Evolutionary conservation across 306 rosid species (phyloP).

Genomic region (Sicyos baderoa): DNA sequence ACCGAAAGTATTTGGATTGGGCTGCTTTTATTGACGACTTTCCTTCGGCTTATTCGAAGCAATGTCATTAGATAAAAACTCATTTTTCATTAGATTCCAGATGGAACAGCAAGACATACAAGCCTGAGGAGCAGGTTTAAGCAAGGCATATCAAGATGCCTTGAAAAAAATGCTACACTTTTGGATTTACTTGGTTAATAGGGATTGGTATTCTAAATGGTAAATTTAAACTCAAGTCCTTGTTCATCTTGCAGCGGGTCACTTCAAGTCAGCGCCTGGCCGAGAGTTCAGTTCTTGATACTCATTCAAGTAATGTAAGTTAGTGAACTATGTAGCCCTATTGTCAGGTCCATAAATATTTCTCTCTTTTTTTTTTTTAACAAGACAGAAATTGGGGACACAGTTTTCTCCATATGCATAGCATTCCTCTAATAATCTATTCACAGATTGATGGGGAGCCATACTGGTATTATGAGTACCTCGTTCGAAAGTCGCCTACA

Average conservation of each 20-base stretch:
- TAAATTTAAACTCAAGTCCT: neutral
- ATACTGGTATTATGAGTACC: constrained; percentile 85
- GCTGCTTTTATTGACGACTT: neutral
- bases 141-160: neutral
- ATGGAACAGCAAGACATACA: neutral
- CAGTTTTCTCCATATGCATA: constrained; percentile 14
- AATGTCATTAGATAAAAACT: neutral
- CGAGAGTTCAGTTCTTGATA: constrained; percentile 91
- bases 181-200: neutral
- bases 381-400: too few species aligned
- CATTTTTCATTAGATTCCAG: neutral
- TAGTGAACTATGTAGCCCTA: too few species aligned
- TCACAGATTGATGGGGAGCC: constrained; percentile 76
- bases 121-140: neutral
- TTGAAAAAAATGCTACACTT: neutral
- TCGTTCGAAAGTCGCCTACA: constrained; percentile 88
- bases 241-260: constrained; percentile 63
- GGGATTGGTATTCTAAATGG: neutral
- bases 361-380: too few species aligned
- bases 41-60: neutral
- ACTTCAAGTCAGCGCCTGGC: constrained; percentile 83
- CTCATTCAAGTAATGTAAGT: constrained; percentile 70
- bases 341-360: neutral
- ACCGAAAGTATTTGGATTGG: neutral
- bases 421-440: constrained; percentile 22